Base-by-base conservation (phyloP, 768 basidiomycete species). In the Leccinum rimulosum region DNA sequence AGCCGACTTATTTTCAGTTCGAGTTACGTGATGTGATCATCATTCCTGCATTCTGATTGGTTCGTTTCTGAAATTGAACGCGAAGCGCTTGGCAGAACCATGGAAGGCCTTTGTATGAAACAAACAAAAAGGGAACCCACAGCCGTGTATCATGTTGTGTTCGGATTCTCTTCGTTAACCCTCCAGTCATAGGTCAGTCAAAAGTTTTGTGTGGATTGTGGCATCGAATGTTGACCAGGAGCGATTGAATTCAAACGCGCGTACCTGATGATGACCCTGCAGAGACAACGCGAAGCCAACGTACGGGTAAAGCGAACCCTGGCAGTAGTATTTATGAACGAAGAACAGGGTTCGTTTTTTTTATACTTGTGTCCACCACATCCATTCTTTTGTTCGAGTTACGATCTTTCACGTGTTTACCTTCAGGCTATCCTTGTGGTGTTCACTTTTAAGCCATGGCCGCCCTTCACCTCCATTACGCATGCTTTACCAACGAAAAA, bases 391-490 rank as follows among this genome's bases (percentile, higher is more conserved):
- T 31, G 28, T 51, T 43, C 12, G 19, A 55, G 64, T 68, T 28
- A 70, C 59, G 52, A 56, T 59, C 60, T 38, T 59, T 63, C 57
- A 57, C 52, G 57, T 45, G 45, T 43, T 40, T 4, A 36, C 45
- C 45, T 52, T 9, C 36, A 66, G 64, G 59, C 50, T 45, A 33
- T 35, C 25, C 56, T 57, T 55, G 58, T 55, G 52, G 40, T 70
- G 27, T 48, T 73, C 63, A 47, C 59, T 54, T 50, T 51, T 43
- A 49, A 57, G 25, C 38, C n/a, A 88, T 88, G 87, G 80, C 84
- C 56, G 83, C 82, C 54, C 69, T 85, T 54, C 80, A 81, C 68
- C 78, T 85, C 53, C 85, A 86, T 71, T 80, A 84, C 65, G 75
- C 80, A 33, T 66, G 84, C 56, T 81, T 81, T 70, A 61, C 76